Base-by-base conservation (phyloP, 441 rosid genomes). In the Populus hybrid region DNA sequence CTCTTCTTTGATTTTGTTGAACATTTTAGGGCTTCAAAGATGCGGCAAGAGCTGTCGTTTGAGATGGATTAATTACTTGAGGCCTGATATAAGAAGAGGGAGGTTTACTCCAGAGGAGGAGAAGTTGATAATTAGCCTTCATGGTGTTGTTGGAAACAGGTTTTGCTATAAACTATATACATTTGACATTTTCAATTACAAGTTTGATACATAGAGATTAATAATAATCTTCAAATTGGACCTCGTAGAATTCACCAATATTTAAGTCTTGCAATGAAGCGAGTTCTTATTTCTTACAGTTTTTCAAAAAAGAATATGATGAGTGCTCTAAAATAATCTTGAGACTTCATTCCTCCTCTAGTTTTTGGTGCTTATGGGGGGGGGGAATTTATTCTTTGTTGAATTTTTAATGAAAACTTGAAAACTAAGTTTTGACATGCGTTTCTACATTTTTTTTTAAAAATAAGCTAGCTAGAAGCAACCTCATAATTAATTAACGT, bases 81-180 rank as follows among this genome's bases (percentile, higher is more conserved):
- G 99, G 80, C 99, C 99, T n/a, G 99, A 94, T 83, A 96, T 96
- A 26, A 89, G 99, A 82, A 89, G 99, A 88, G 99, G 99, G 71
- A 92, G 98, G 71, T 94, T 96, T 82, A 91, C 94, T n/a, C 96
- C 96, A 0, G 99, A 96, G 75, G 99, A 96, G 81, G 99, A 96
- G 88, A 96, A 96, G 90, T 82, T 96, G 89, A 96, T 96, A 82
- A 96, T 96, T 72, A 96, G 94, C 84, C 99, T 96, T 77, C 99
- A 96, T 74, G 97, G 94, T 68, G 98, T 91, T 85, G 98, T 96
- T 68, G 99, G 99, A 64, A 96, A 96, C 98, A 96, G 99, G 99
- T 96, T 77, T 40, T 24, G 61, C 71, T 3, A 53, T 18, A 36
- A n/a, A 42, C 31, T 50, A 6, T 9, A 63, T 31, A 12, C 38